phyloP scores from a whole-genome alignment of 768 basidiomycete species.

The Trametopsis cervina region DNA sequence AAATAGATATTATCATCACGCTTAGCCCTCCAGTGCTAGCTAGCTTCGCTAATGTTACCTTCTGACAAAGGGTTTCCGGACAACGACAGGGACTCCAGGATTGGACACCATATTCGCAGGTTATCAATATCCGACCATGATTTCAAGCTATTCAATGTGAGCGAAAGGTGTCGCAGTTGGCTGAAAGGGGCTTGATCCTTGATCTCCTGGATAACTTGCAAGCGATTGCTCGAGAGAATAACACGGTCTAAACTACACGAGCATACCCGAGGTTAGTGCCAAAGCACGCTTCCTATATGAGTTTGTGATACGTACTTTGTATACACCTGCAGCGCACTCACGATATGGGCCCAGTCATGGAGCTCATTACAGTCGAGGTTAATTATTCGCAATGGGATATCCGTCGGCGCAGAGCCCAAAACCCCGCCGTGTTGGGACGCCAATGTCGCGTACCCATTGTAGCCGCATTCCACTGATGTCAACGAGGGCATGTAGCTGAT shows the following conservation, averaged over 20 bases:
- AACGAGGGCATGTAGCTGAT: slow-evolving; percentile 48
- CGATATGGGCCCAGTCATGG: slow-evolving; percentile 46
- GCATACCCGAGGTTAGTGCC: neutral
- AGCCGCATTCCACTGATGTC: slow-evolving; percentile 57
- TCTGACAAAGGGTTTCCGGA: slow-evolving; percentile 58
- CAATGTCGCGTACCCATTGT: slow-evolving; percentile 48
- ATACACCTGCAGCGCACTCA: slow-evolving; percentile 36
- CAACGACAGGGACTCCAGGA: slow-evolving; percentile 52
- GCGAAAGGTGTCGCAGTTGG: slow-evolving; percentile 49
- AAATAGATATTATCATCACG: no score
- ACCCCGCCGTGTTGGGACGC: neutral
- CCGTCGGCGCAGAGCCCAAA: slow-evolving; percentile 10
- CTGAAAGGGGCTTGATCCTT: slow-evolving; percentile 15
- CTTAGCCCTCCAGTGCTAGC: no score
- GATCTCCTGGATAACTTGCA: slow-evolving; percentile 35
- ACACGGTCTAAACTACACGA: slow-evolving; percentile 51
- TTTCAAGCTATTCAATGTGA: slow-evolving; percentile 53
- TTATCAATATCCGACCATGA: slow-evolving; percentile 62
- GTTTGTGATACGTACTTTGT: slow-evolving; percentile 32
- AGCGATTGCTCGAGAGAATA: slow-evolving; percentile 55
- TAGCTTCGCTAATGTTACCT: no score
- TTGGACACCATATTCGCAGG: slow-evolving; percentile 62
- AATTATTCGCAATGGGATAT: slow-evolving; percentile 36
- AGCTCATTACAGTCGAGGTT: slow-evolving; percentile 71
- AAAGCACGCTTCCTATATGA: neutral